phyloP scores from a whole-genome alignment of 208 protist species.

The Leishmania tarentolae region DNA sequence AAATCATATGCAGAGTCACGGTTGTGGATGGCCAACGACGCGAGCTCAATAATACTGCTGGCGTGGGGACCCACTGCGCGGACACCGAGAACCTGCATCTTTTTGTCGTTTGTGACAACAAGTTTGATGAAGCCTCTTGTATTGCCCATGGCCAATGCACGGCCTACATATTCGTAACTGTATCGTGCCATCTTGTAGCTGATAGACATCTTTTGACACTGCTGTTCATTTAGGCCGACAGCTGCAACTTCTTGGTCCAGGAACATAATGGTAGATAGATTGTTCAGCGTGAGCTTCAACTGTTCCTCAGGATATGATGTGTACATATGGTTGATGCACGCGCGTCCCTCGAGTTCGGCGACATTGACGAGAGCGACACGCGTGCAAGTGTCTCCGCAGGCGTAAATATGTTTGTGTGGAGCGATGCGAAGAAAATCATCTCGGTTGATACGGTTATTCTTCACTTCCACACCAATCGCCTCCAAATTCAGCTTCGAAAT shows the following conservation, averaged over 20 bases:
- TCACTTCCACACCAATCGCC: constrained; percentile 54
- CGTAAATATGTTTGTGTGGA: constrained; percentile 88
- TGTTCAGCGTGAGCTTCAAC: constrained; percentile 68
- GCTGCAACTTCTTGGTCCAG: constrained; percentile 90
- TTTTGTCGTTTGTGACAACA: constrained; percentile 87
- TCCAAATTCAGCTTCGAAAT: constrained; percentile 55
- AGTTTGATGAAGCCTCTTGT: constrained; percentile 91
- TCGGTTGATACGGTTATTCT: constrained; percentile 40
- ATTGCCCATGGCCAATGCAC: constrained; percentile 89
- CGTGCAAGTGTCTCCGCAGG: constrained; percentile 81
- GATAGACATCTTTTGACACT: constrained; percentile 73
- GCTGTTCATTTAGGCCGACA: constrained; percentile 89
- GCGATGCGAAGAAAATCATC: constrained; percentile 70
- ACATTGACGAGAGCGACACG: constrained; percentile 87
- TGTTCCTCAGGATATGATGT: constrained; percentile 67
- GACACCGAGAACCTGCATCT: constrained; percentile 91
- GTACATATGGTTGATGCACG: constrained; percentile 89
- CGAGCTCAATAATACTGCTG: constrained; percentile 89
- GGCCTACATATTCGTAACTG: constrained; percentile 86
- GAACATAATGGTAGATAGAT: constrained; percentile 94
- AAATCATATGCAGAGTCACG: constrained; percentile 75
- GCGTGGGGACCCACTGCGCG: constrained; percentile 87
- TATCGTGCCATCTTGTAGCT: constrained; percentile 88
- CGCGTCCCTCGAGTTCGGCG: constrained; percentile 78
- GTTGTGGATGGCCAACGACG: constrained; percentile 90